Base-by-base conservation (phyloP, 2,329 filamentous ascomycete genomes). In the Aspergillus brasiliensis region DNA sequence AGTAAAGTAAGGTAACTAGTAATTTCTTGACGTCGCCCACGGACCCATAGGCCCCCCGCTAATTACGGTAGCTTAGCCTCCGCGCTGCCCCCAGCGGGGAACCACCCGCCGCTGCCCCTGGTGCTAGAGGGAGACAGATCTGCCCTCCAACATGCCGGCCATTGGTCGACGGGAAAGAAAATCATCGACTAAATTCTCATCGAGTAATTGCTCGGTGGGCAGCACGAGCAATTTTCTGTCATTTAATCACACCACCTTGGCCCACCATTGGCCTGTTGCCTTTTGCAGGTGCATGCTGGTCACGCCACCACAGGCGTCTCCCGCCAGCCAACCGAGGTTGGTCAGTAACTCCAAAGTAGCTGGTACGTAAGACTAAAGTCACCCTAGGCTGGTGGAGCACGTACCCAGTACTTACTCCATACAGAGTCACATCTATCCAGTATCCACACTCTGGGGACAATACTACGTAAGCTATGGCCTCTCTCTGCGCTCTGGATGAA, bases 41-140 rank as follows among this genome's bases (percentile, higher is more conserved):
- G 25, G 46, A 27, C 46, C 46, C 46, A 49, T 27, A 8, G 13
- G 15, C 15, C 15, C 46, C 44, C 46, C 46, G 46, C 46, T 49
- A 28, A 49, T 31, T 17, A 49, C 25, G 46, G 46, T 28, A 49
- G 46, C 46, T 49, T 49, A 49, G 46, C 46, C 46, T 49, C 46
- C 46, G 46, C 23, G 46, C 46, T 11, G 28, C 25, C 23, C n/a
- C 46, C 46, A 28, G 46, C n/a, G 46, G 25, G 46, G 25, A 21
- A 31, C 44, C 46, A 49, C n/a, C 46, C 25, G 25, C 25, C n/a
- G 25, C 17, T 17, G 46, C 46, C 46, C 46, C 46, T 49, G 46
- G 25, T n/a, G n/a, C n/a, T n/a, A n/a, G 25, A 28, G 27, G 25
- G 23, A 23, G 40, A 11, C 40, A 1, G 46, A 49, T 49, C 46